phyloP scores from a whole-genome alignment of 2,329 filamentous ascomycete genomes.

The Pyrenophora teres region DNA sequence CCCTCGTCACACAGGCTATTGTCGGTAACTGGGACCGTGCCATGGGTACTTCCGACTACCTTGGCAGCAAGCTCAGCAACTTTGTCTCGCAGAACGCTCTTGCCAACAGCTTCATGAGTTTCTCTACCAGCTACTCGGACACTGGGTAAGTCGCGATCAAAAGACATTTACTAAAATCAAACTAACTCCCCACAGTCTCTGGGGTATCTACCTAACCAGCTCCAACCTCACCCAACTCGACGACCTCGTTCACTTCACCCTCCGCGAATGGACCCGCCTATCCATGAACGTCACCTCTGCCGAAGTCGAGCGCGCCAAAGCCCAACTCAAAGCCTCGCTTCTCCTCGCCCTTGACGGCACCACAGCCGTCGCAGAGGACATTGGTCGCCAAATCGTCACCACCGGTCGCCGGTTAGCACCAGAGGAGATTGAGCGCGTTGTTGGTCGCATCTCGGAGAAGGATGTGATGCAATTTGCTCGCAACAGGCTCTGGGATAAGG shows the following conservation, averaged over 20 bases:
- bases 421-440: slow-evolving; percentile 90
- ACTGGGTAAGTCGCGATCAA: slow-evolving; percentile 75
- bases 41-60: slow-evolving; percentile 95
- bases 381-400: slow-evolving; percentile 97
- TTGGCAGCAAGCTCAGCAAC: slow-evolving; percentile 96
- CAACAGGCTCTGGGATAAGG: slow-evolving; percentile 96
- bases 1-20: slow-evolving; percentile 94
- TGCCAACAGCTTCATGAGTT: slow-evolving; percentile 99
- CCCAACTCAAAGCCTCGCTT: slow-evolving; percentile 97
- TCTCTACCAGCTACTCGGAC: slow-evolving; percentile 99
- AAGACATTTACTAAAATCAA: background rate
- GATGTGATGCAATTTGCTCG: slow-evolving; percentile 97
- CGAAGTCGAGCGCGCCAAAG: slow-evolving; percentile 97
- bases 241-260: slow-evolving; percentile 96
- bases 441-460: slow-evolving; percentile 88
- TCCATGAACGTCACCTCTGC: slow-evolving; percentile 84
- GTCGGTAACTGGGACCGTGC: slow-evolving; percentile 99
- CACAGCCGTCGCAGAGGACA: slow-evolving; percentile 95
- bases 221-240: slow-evolving; percentile 87
- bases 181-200: slow-evolving; percentile 69
- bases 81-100: slow-evolving; percentile 93
- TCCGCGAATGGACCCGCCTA: slow-evolving; percentile 96
- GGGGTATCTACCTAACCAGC: slow-evolving; percentile 98
- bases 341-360: slow-evolving; percentile 97
- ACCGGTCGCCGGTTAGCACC: slow-evolving; percentile 90